These are phyloP conservation scores for Fusarium sp. DNA, from an alignment of 2,329 filamentous ascomycete genomes.

Conservation along the genomic window DNA sequence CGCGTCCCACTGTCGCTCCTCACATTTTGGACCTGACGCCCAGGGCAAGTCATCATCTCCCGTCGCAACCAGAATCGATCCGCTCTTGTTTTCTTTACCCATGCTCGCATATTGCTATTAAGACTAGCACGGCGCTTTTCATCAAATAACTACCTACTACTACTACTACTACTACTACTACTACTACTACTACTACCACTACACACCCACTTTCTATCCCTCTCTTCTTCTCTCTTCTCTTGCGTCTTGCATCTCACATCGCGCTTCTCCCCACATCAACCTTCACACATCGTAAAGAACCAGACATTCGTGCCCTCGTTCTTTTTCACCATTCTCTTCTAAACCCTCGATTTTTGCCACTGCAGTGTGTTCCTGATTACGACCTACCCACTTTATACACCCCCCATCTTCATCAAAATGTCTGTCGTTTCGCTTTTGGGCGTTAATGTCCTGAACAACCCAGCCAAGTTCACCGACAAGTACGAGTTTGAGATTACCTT, in stretches of 20 bases:
- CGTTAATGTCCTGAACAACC: slow-evolving; percentile 97
- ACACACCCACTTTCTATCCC: slow-evolving; percentile 10
- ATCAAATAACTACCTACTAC: slow-evolving; percentile 17
- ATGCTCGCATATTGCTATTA: slow-evolving; percentile 7
- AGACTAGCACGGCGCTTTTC: slow-evolving; percentile 21
- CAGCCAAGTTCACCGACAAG: slow-evolving; percentile 88
- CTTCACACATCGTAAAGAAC: slow-evolving; percentile 5
- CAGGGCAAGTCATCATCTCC: slow-evolving; percentile 36
- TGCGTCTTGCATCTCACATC: slow-evolving; percentile 9
- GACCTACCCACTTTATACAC: not conserved
- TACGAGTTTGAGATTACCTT: slow-evolving; percentile 99
- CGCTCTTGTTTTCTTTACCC: slow-evolving; percentile 38
- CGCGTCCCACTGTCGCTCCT: slow-evolving; percentile 40
- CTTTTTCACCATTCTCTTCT: not conserved
- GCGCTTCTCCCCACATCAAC: slow-evolving; percentile 6
- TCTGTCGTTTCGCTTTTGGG: slow-evolving; percentile 96
- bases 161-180: not conserved
- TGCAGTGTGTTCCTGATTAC: slow-evolving; percentile 2
- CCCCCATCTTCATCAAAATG: slow-evolving; percentile 63
- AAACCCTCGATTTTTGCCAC: not conserved
- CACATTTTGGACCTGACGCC: slow-evolving; percentile 21
- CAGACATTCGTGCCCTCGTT: not conserved
- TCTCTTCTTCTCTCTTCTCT: not conserved
- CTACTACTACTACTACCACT: not conserved
- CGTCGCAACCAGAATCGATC: slow-evolving; percentile 39